Base-by-base conservation (phyloP, 164 flowering plant genomes). In the Nelumbo lutea region DNA sequence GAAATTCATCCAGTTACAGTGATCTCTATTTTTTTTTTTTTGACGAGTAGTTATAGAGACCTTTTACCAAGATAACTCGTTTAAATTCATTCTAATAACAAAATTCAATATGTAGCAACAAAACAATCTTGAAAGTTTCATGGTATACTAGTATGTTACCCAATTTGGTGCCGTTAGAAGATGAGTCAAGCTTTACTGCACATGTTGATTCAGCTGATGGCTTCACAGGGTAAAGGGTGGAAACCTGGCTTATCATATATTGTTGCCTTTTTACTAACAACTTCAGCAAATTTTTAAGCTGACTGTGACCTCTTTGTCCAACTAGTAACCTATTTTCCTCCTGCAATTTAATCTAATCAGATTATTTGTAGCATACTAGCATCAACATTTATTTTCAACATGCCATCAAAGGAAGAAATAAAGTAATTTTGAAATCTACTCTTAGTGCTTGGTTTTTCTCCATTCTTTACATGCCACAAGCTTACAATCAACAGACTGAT, bases 191-290 rank as follows among this genome's bases (percentile, higher is more conserved):
- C 71, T 89, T 96, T 69, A 82, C 96, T 65, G 83, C 93, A 59
- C 75, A 76, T 43, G 84, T 69, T 53, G 79, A 80, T 77, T 87
- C 91, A 71, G 72, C 72, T 65, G 77, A 70, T 41, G 79, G 83
- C 84, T 90, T 90, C 38, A 96, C 85, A 42, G 98, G 99, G 82
- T 90, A 91, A 14, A 96, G 86, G 67, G 81, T 71, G 44, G 97
- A 83, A 79, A 96, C 86, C 77, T 96, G 98, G 61, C 86, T 77
- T 64, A 84, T 64, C 98, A 96, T 89, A 76, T 79, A 79, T 66
- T 87, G 96, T 51, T 90, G 91, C 76, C 99, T 90, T 75, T 61
- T 45, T 77, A 82, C 79, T 52, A 93, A 84, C 88, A 79, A 82
- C 82, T 79, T 92, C 79, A 86, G 86, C 83, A 87, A 74, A 47